Evolutionary conservation across 1,284 basidiomycete species (phyloP).

Genomic region (Bjerkandera adusta): DNA sequence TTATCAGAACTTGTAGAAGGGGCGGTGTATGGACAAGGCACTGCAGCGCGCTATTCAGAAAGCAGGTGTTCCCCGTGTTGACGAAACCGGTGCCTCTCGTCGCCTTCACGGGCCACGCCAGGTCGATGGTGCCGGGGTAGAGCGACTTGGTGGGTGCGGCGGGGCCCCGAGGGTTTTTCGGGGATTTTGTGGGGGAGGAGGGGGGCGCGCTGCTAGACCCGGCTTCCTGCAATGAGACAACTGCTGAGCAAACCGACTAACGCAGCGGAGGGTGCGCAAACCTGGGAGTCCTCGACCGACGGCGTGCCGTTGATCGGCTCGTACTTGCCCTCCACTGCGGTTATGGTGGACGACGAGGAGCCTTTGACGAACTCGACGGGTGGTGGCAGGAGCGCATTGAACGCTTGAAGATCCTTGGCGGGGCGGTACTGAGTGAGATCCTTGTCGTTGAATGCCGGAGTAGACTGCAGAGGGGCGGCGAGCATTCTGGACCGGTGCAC

Average conservation of each 20-base stretch:
- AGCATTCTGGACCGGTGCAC: slow-evolving; percentile 42
- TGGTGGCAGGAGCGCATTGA: slow-evolving; percentile 71
- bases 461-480: slow-evolving; percentile 55
- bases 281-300: slow-evolving; percentile 1
- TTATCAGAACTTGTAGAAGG: slow-evolving; percentile 67
- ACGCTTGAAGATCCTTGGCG: slow-evolving; percentile 66
- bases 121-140: slow-evolving; percentile 51
- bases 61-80: slow-evolving; percentile 98
- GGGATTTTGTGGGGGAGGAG: slow-evolving; percentile 11
- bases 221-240: background rate
- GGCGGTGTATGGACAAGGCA: slow-evolving; percentile 94
- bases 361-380: slow-evolving; percentile 79
- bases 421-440: slow-evolving; percentile 58
- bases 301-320: slow-evolving; percentile 65
- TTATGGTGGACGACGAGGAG: slow-evolving; percentile 69
- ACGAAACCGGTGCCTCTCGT: slow-evolving; percentile 66
- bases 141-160: slow-evolving; percentile 28
- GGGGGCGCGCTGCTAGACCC: slow-evolving; percentile 2
- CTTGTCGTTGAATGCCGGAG: slow-evolving; percentile 47
- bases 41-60: slow-evolving; percentile 94
- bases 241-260: background rate
- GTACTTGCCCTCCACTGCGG: slow-evolving; percentile 69
- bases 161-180: slow-evolving; percentile 15
- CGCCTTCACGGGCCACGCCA: slow-evolving; percentile 49
- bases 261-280: background rate